These are phyloP conservation scores for Rhododendron vialii DNA, from an alignment of 148 eudicot genomes.

Conservation along the genomic window DNA sequence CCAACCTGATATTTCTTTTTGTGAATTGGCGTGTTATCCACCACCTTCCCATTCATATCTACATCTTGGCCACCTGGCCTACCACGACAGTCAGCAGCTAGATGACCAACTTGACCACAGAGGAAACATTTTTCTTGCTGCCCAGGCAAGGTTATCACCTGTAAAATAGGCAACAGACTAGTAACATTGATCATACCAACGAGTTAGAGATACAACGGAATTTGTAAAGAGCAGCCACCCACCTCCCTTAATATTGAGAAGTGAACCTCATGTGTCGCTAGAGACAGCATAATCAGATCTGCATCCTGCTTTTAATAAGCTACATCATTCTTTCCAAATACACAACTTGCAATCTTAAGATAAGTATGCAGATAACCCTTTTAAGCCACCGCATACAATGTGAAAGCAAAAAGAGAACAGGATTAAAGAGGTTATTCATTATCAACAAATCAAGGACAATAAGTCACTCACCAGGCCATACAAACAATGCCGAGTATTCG, in stretches of 20 bases:
- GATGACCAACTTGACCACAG: conserved; percentile 92
- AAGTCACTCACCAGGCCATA: conserved; percentile 80
- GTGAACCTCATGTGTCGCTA: conserved; percentile 97
- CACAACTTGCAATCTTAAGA: neutral
- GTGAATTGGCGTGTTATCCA: conserved; percentile 66
- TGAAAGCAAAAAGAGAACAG: neutral
- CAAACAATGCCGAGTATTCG: conserved; percentile 90
- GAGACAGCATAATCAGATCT: conserved; percentile 89
- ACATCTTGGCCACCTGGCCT: conserved; percentile 29
- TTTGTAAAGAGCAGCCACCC: conserved; percentile 24
- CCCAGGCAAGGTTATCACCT: conserved; percentile 82
- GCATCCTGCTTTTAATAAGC: conserved; percentile 64
- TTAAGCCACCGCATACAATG: neutral
- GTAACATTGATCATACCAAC: neutral
- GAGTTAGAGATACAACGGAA: neutral
- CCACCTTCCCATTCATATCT: conserved; percentile 39
- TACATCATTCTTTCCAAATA: conserved; percentile 17
- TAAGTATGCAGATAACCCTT: neutral
- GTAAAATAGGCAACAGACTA: conserved; percentile 2
- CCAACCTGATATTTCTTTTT: conserved; percentile 96
- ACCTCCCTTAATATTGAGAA: conserved; percentile 98
- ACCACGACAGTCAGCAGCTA: conserved; percentile 93
- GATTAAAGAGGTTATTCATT: neutral
- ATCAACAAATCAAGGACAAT: neutral
- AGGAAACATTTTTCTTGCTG: conserved; percentile 87